phyloP scores from a whole-genome alignment of 2,329 filamentous ascomycete genomes.

The Aspergillus sojae region DNA sequence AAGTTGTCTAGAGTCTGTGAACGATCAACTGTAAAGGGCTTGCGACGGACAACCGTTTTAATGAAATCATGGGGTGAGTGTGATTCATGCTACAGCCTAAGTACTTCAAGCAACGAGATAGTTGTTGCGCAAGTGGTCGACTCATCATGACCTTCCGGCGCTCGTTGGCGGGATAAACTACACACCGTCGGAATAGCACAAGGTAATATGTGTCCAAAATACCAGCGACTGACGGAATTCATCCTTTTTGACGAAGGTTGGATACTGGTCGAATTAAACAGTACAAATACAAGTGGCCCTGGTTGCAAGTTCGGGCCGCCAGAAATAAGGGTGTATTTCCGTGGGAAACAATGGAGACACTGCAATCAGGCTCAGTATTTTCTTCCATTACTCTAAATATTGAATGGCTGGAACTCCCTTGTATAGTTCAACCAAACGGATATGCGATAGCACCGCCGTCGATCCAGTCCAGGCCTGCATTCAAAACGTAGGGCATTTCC shows the following conservation, averaged over 20 bases:
- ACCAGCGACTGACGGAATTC: background rate
- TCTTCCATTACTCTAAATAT: no score
- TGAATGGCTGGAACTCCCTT: background rate
- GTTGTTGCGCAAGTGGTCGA: background rate
- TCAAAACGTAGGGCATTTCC: background rate
- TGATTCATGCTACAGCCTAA: background rate
- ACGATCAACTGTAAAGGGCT: background rate
- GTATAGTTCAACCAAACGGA: background rate
- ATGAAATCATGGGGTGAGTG: background rate
- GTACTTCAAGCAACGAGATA: background rate
- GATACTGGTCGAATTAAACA: background rate
- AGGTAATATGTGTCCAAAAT: background rate
- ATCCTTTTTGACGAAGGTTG: background rate
- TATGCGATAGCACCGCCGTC: background rate
- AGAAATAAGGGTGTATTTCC: background rate
- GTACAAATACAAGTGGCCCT: background rate
- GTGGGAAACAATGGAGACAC: background rate
- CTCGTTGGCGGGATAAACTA: background rate
- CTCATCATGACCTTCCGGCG: no score
- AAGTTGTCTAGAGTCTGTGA: background rate
- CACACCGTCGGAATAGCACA: background rate
- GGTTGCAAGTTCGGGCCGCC: no score
- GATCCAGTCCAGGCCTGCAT: background rate
- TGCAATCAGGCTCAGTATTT: background rate
- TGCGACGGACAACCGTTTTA: fast-evolving